Base-by-base conservation (phyloP, 495 filamentous ascomycete genomes). In the Penicillium herquei region DNA sequence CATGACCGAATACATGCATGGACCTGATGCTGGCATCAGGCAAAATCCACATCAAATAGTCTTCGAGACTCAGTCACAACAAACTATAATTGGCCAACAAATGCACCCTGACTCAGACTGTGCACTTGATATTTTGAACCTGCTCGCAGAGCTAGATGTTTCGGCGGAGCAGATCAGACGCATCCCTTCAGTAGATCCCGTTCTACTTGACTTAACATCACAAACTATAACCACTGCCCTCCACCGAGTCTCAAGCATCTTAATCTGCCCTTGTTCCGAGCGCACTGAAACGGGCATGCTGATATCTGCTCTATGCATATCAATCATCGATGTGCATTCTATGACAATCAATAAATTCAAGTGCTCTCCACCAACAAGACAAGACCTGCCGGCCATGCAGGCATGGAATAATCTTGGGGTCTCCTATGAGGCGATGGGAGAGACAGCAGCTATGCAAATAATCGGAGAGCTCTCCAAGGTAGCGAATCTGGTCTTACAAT, bases 401-500 rank as follows among this genome's bases (percentile, higher is more conserved):
- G 21, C 21, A 26, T 26, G 21, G 21, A 26, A 26, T 26, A 26
- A 26, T 26, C 21, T 26, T 26, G 21, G 21, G 4, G 21, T 26
- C 4, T 26, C 21, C 21, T 14, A 48, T n/a, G 45, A 34, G 1
- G 14, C 30, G 10, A 10, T 11, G 5, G 45, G 14, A 33, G 14
- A 33, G 8, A n/a, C n/a, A 7, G 30, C 45, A 26, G 30, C 45
- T 30, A 40, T 58, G 32, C 51, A 17, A 18, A 49, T 52, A 8
- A n/a, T 62, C 13, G 51, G 32, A 41, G 52, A 62, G 16, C 59
- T 62, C 17, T 55, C 59, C 11, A 58, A 58, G 14, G 31, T 62
- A 14, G 59, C 55, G 18, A 55, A 52, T 10, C 21, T 58, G 26
- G 52, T 58, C 31, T 48, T 62, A 33, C 59, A 58, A 47, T 62